Base-by-base conservation (phyloP, 164 flowering plant species). In the Akebia trifoliata region DNA sequence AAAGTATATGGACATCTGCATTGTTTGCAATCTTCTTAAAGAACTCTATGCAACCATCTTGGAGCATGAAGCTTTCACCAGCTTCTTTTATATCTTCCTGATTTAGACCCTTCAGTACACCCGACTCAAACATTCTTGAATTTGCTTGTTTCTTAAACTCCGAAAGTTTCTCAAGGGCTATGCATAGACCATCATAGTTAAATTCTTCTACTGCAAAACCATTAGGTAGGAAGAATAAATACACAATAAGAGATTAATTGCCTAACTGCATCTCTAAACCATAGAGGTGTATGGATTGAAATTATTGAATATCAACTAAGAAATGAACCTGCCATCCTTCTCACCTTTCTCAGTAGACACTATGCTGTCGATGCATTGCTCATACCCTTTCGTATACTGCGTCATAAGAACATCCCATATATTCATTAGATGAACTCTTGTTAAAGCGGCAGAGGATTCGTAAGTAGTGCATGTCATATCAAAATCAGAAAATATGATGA, bases 401-500 rank as follows among this genome's bases (percentile, higher is more conserved):
- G 48, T 70, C 25, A 86, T 79, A 10, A 85, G 79, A 60, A 67
- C 54, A 50, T 66, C 81, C 92, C 86, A 85, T 34, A 81, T 66
- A 50, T 71, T 83, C 72, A 74, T 81, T 60, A 85, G 65, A 8
- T 85, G 80, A 69, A n/a, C n/a, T n/a, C n/a, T n/a, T n/a, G n/a
- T n/a, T 74, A 84, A 76, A 68, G 81, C 72, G 61, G 90, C 90
- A 59, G 83, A 78, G 22, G 94, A 86, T 70, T 86, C 94, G 69
- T 80, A 76, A 64, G 79, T 76, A 8, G 90, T 74, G 72, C 90
- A 84, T 21, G 94, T 86, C 73, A 86, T 65, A 69, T 86, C 94
- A 73, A 84, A 86, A 70, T 86, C 94, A 66, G 86, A 78, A 73
- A 86, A 81, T 65, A 86, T 46, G 25, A 75, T 48, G 6, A 84